Conservation (phyloP, 1,284 basidiomycete genomes). For the Malassezia sympodialis region DNA sequence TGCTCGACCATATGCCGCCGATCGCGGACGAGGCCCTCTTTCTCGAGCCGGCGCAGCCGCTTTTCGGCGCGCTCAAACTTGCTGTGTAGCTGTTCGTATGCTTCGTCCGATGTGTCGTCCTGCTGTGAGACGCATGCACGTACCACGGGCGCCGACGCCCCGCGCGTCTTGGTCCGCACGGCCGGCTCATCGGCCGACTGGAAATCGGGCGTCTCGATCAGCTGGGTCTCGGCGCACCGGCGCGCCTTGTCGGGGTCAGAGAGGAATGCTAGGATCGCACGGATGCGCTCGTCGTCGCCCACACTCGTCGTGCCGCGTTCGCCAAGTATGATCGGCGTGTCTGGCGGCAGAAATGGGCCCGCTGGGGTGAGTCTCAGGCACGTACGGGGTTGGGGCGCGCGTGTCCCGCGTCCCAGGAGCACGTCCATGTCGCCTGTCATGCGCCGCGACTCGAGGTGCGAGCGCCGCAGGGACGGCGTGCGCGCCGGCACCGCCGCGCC, state of each 20-base stretch:
- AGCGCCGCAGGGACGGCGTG: constrained; percentile 4
- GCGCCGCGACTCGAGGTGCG: constrained; percentile 11
- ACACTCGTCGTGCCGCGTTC: neutral
- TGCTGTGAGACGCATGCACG: neutral
- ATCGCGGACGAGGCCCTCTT: constrained; percentile 12
- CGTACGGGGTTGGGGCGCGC: neutral
- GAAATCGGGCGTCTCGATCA: constrained; percentile 15
- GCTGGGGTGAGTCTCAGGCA: neutral
- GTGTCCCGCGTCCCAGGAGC: neutral
- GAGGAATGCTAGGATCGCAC: constrained; percentile 9
- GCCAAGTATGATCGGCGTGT: neutral
- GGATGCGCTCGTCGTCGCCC: neutral
- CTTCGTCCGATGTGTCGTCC: constrained; percentile 9
- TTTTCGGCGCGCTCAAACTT: constrained; percentile 14
- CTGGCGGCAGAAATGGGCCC: constrained; percentile 7
- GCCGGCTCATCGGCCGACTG: neutral
- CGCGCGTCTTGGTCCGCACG: constrained; percentile 10
- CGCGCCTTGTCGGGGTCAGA: constrained; percentile 16
- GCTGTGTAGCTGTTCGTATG: constrained; percentile 2
- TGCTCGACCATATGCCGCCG: neutral
- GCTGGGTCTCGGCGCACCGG: constrained; percentile 1
- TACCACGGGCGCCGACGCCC: neutral
- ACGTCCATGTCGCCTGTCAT: constrained; percentile 5
- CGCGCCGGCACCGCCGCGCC: neutral
- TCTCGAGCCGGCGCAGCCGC: constrained; percentile 14